Percentiles rank a stretch among this genome's conserved stretches.
phyloP scores from a whole-genome alignment of 2,329 filamentous ascomycete species.

The Fusarium xylarioides region DNA sequence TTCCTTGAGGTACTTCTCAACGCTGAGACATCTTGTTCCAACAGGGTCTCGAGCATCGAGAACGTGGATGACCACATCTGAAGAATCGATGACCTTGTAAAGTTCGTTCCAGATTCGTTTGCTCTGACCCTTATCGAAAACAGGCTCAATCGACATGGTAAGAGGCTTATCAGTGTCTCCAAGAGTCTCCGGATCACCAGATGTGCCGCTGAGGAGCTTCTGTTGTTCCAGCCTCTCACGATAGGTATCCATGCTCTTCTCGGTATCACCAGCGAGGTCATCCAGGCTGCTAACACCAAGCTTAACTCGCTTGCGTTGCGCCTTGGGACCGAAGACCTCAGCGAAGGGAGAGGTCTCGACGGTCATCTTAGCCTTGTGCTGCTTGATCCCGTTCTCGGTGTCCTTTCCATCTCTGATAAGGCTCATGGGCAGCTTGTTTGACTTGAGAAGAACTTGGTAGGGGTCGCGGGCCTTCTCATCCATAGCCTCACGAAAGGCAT shows the following conservation, averaged over 20 bases:
- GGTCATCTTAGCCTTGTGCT: slow-evolving; percentile 93
- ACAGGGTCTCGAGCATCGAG: slow-evolving; percentile 89
- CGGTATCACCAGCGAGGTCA: slow-evolving; percentile 82
- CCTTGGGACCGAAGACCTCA: slow-evolving; percentile 92
- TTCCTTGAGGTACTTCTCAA: slow-evolving; percentile 89
- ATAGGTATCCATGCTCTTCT: slow-evolving; percentile 83
- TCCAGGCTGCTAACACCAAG: slow-evolving; percentile 82
- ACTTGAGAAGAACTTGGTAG: slow-evolving; percentile 93
- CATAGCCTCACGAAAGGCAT: slow-evolving; percentile 89
- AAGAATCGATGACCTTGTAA: slow-evolving; percentile 94
- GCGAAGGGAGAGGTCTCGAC: slow-evolving; percentile 87
- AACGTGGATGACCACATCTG: slow-evolving; percentile 95
- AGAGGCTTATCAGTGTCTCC: slow-evolving; percentile 52
- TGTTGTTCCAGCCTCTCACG: slow-evolving; percentile 82
- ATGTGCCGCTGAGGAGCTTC: slow-evolving; percentile 76
- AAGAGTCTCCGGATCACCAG: slow-evolving; percentile 64
- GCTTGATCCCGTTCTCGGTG: slow-evolving; percentile 81
- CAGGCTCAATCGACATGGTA: slow-evolving; percentile 78
- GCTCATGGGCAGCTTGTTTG: slow-evolving; percentile 96
- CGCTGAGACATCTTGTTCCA: slow-evolving; percentile 81
- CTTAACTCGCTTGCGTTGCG: slow-evolving; percentile 92
- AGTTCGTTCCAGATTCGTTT: slow-evolving; percentile 98
- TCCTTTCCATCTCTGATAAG: slow-evolving; percentile 82
- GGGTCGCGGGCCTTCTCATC: slow-evolving; percentile 90
- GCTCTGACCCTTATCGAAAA: slow-evolving; percentile 94